Evolutionary conservation across 805 yeast genomes (phyloP).

Genomic region (Schizosaccharomyces osmophilus): DNA sequence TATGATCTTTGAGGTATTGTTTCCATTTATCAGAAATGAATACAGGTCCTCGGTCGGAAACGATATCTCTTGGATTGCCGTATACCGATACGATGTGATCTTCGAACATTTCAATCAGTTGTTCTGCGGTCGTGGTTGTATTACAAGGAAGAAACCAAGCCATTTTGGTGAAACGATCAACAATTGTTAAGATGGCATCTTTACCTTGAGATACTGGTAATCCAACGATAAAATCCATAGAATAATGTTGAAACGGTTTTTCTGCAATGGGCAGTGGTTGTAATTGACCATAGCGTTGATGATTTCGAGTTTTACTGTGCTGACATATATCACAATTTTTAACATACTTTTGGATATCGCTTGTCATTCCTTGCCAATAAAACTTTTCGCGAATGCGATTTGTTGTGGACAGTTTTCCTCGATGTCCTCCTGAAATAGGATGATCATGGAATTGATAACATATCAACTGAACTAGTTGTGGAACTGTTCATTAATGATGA

Average conservation of each 20-base stretch:
- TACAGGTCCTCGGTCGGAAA: background rate
- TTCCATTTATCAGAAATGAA: background rate
- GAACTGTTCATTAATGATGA: background rate
- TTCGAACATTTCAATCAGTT: background rate
- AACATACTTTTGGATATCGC: background rate
- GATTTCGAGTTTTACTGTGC: background rate
- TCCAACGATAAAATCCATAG: slow-evolving; percentile 8
- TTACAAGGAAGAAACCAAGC: slow-evolving; percentile 8
- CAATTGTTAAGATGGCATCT: slow-evolving; percentile 8
- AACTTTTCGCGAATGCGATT: background rate
- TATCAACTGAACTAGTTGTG: background rate
- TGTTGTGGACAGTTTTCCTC: background rate
- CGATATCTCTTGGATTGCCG: background rate
- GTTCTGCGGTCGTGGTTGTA: background rate
- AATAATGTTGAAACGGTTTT: slow-evolving; percentile 3
- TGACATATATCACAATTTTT: background rate
- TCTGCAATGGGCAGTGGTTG: slow-evolving; percentile 6
- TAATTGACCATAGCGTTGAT: slow-evolving; percentile 3
- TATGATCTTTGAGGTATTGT: background rate
- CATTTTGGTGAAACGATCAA: slow-evolving; percentile 8
- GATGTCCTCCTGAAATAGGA: background rate
- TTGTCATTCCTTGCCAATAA: background rate
- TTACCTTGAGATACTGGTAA: slow-evolving; percentile 4
- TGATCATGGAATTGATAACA: background rate
- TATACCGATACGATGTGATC: background rate